Evolutionary conservation across 306 rosid species (phyloP).

Genomic region (Mimosa bimucronata): DNA sequence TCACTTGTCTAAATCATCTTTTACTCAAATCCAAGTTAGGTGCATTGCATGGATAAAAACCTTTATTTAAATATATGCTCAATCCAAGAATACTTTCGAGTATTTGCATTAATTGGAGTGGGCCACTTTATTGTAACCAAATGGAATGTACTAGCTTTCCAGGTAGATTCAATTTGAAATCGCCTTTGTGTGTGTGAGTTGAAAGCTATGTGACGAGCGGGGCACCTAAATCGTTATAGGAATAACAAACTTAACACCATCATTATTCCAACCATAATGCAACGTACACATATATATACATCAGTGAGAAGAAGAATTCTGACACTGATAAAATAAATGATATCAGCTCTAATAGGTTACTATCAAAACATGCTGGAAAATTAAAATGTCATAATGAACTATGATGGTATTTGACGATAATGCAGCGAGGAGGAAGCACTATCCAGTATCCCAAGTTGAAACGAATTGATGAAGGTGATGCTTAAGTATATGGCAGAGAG

Average conservation of each 20-base stretch:
- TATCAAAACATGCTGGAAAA: background rate
- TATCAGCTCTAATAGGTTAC: background rate
- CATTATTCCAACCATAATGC: slow-evolving; percentile 17
- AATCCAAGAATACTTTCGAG: background rate
- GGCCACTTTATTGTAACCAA: background rate
- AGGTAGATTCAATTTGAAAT: background rate
- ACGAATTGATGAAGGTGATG: background rate
- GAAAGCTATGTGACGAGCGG: background rate
- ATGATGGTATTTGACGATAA: background rate
- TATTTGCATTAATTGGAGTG: background rate
- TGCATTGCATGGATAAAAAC: background rate
- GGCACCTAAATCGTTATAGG: background rate
- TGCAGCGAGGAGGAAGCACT: background rate
- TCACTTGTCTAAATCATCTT: background rate
- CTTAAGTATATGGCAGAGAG: background rate
- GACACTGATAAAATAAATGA: background rate
- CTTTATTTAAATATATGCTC: background rate
- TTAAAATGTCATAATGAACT: background rate
- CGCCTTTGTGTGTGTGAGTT: background rate
- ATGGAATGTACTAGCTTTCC: background rate
- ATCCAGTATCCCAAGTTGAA: background rate
- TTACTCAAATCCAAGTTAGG: background rate
- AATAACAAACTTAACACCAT: background rate
- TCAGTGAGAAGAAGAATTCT: background rate
- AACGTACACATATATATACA: background rate